Evolutionary conservation across 148 eudicot species (phyloP), one percentile per base, ranked within the genome.

Genomic region (Tetragonia tetragonoides): DNA sequence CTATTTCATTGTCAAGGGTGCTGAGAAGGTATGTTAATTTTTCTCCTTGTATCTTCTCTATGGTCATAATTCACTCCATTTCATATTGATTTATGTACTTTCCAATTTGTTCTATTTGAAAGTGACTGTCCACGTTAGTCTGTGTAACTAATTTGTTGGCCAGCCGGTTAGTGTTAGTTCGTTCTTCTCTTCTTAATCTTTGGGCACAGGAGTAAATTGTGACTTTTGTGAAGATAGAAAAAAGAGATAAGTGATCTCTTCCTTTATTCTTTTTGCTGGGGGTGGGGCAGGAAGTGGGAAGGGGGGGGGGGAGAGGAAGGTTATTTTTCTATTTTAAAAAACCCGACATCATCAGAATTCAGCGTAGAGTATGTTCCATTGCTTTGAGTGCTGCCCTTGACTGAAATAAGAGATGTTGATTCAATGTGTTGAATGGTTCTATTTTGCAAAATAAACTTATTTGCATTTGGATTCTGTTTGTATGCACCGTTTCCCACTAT

Each of bases 1-100:
- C 60, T 93, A 93, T 77, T 95, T 95, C 76, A 85, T 95, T 17
- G 81, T 95, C 78, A 95, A 95, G 88, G 99, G 99, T 47, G 97
- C 99, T 79, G 99, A 95, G 82, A 95, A 95, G 97, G 99, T 92
- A 73, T 63, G 72, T 59, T 41, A 59, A 37, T 53, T 12, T 24
- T 67, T 76, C 46, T 21, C 61, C 53, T 34, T 10, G 69, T 80
- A 38, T 51, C 65, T 59, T 63, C 16, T 37, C 38, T 54, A 47
- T 56, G 54, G 54, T 57, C 64, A 3, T 65, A 63, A 57, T 70
- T 62, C 70, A 37, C 14, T 37, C 67, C 2, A 68, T 46, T 1
- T 20, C 28, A 60, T 3, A 17, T 1, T n/a, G 24, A 60, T 47
- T 41, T 7, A 15, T n/a, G 12, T 41, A 44, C 53, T 68, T 68